These are phyloP conservation scores for Gyromitra esculenta DNA, from an alignment of 2,329 filamentous ascomycete species.

Conservation along the genomic window DNA sequence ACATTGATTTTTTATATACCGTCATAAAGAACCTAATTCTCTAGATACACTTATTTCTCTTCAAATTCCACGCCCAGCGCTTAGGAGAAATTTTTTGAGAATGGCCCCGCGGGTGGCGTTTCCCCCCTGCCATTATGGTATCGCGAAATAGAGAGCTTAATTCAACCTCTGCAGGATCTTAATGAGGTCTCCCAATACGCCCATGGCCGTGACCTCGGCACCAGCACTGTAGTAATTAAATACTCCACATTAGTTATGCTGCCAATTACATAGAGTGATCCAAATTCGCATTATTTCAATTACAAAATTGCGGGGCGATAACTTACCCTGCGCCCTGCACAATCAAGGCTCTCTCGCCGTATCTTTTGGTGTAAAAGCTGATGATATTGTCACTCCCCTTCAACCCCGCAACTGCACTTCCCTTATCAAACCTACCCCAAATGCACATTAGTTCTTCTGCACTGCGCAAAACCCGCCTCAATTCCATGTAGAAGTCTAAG, in stretches of 20 bases:
- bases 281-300: background rate
- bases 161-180: slow-evolving; percentile 74
- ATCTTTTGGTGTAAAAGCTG: slow-evolving; percentile 96
- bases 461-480: background rate
- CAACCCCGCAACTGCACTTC: slow-evolving; percentile 89
- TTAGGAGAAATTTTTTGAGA: background rate
- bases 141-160: slow-evolving; percentile 14
- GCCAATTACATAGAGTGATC: background rate
- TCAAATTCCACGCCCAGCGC: background rate
- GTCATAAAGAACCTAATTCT: background rate
- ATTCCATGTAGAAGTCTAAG: background rate
- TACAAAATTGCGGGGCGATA: slow-evolving; percentile 2
- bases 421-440: slow-evolving; percentile 67
- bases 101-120: background rate
- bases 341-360: slow-evolving; percentile 88
- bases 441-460: slow-evolving; percentile 6
- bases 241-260: slow-evolving; percentile 32
- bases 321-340: slow-evolving; percentile 83
- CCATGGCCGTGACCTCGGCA: slow-evolving; percentile 96
- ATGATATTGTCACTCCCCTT: slow-evolving; percentile 99
- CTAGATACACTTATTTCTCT: background rate
- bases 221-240: slow-evolving; percentile 68
- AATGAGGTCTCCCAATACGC: slow-evolving; percentile 90
- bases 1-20: background rate
- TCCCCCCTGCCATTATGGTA: background rate